A percentile compares a stretch with the other conserved stretches of the same genome.
Conservation (phyloP, 169 alveolate species). For the Theileria parva region DNA sequence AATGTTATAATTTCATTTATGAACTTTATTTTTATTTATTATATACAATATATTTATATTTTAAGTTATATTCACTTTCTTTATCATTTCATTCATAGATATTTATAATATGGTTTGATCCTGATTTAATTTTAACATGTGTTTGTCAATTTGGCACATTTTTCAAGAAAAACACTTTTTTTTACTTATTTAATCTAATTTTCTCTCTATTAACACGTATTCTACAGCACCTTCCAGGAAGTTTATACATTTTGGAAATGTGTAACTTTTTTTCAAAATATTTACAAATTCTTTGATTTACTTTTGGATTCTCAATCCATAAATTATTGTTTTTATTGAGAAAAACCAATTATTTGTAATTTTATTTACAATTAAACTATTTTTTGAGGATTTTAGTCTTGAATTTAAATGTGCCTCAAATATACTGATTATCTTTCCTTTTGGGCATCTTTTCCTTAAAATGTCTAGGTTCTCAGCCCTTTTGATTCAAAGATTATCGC, state of each 20-base stretch:
- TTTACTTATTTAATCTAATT: neutral
- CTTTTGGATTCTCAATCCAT: neutral
- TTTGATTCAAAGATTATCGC: constrained; percentile 26
- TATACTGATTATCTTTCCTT: neutral
- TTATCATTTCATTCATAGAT: no score
- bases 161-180: no score
- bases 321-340: neutral
- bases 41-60: no score
- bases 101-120: neutral
- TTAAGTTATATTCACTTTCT: no score
- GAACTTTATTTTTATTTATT: neutral
- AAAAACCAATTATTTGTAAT: neutral
- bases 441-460: neutral
- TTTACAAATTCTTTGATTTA: neutral
- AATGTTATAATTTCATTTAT: no score
- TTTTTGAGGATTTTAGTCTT: neutral
- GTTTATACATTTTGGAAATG: neutral
- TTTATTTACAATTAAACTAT: neutral
- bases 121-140: neutral
- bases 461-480: constrained; percentile 13
- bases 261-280: neutral
- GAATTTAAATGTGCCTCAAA: neutral
- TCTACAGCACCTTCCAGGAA: neutral
- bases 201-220: neutral
- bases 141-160: neutral